Conservation (phyloP, 129 eudicot species). For the Centaurea solstitialis region DNA sequence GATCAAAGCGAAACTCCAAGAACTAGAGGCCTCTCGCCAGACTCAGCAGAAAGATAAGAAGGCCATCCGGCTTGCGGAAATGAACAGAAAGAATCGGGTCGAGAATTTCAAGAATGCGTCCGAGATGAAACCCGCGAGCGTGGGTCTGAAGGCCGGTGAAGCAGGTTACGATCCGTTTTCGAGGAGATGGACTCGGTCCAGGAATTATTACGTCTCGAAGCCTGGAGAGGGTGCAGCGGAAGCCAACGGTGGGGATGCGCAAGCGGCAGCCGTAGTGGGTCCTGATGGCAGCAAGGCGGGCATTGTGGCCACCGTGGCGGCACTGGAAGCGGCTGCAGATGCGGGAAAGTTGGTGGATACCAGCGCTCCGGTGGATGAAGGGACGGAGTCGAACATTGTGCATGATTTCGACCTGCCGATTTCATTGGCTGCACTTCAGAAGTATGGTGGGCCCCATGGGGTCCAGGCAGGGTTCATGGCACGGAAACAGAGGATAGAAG, state of each 20-base stretch:
- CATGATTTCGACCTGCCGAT: conserved; percentile 85
- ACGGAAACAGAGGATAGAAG: conserved; percentile 89
- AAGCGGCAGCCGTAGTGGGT: conserved; percentile 25
- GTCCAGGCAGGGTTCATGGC: conserved; percentile 89
- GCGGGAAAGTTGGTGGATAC: conserved; percentile 97
- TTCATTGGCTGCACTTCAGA: conserved; percentile 70
- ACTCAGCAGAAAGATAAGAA: conserved; percentile 60
- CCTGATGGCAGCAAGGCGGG: conserved; percentile 43
- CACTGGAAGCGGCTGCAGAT: conserved; percentile 89
- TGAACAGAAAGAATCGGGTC: conserved; percentile 86
- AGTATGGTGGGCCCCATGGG: conserved; percentile 86
- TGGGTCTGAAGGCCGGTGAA: conserved; percentile 78
- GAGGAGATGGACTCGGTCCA: conserved; percentile 94
- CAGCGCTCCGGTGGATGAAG: conserved; percentile 84
- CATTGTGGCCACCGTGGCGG: conserved; percentile 74
- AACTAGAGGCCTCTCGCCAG: conserved; percentile 68
- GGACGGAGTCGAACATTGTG: conserved; percentile 72
- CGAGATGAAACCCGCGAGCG: conserved; percentile 52
- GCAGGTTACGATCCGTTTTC: conserved; percentile 99
- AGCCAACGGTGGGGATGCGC: conserved; percentile 34
- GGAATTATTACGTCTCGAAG: conserved; percentile 73
- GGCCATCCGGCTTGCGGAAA: conserved; percentile 80
- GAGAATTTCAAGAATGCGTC: conserved; percentile 93
- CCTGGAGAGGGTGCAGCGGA: conserved; percentile 46
- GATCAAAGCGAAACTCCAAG: conserved; percentile 70